Evolutionary conservation across 1,284 basidiomycete genomes (phyloP), one percentile per base, ranked within the genome.

Genomic region (Ganoderma sp.): DNA sequence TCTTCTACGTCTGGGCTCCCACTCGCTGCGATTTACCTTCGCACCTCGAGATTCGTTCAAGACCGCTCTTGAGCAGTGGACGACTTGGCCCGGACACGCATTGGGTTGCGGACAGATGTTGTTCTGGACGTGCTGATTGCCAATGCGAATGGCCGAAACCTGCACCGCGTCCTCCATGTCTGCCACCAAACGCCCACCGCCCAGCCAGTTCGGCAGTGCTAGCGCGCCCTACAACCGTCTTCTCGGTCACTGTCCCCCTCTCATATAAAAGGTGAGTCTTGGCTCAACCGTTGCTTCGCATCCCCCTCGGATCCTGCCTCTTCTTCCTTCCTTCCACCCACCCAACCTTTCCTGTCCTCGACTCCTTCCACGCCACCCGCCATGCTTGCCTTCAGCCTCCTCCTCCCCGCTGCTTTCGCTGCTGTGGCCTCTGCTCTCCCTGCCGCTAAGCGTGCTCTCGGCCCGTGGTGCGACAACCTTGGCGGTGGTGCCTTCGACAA

Each of bases 401-500:
- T 69, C 48, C 57, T 69, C 48, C 65, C 73, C 60, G 64, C 69
- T 61, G 64, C 66, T 56, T 56, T 69, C 60, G 56, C 69, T 22
- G 59, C 67, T 64, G 28, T 63, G 45, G 52, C 69, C n/a, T 28
- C 65, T 58, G 67, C 67, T 19, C 39, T 67, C 25, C 68, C 69
- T 45, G 60, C 67, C 41, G 39, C 42, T 25, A 68, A 65, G 65
- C 66, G 67, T 28, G 61, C 67, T 52, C 64, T 70, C 0, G 73
- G 71, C 67, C 14, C 58, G 7, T 60, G 58, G 58, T 75, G 74
- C 64, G 37, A 65, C 34, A 66, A 67, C 34, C 72, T 76, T 61
- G 75, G 74, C 2, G 64, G 59, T 22, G 73, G 73, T 41, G 73
- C 69, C 34, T 75, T 75, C 67, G 73, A 74, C 66, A 70, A 59